Percentiles rank a stretch among this genome's conserved stretches.
phyloP scores from a whole-genome alignment of 495 filamentous ascomycete species.

The Lophiostoma macrostomum region DNA sequence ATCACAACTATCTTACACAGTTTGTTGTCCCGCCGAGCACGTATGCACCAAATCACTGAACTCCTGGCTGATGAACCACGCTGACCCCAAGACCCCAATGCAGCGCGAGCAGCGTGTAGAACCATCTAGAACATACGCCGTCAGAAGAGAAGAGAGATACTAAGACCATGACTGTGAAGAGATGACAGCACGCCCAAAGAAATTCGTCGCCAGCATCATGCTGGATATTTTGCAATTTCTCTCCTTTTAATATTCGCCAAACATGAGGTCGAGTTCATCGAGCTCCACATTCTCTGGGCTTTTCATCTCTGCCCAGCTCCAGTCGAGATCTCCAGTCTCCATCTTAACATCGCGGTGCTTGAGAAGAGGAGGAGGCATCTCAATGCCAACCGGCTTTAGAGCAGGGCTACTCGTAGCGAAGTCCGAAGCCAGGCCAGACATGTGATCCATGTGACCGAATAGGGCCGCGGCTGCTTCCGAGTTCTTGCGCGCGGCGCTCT shows the following conservation, averaged over 20 bases:
- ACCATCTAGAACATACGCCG: conserved; percentile 25
- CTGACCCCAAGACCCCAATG: background rate
- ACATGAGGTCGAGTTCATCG: conserved; percentile 87
- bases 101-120: conserved; percentile 23
- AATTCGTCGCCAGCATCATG: conserved; percentile 19
- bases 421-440: conserved; percentile 15
- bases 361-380: conserved; percentile 18
- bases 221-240: conserved; percentile 11
- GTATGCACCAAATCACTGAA: conserved; percentile 16
- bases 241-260: conserved; percentile 55
- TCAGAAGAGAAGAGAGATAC: conserved; percentile 20
- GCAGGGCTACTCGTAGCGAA: conserved; percentile 39
- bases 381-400: conserved; percentile 31
- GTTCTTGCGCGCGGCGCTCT: conserved; percentile 37
- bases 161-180: conserved; percentile 3
- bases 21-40: background rate
- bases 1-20: conserved; percentile 23
- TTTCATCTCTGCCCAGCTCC: conserved; percentile 53
- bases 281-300: conserved; percentile 88
- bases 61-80: conserved; percentile 14
- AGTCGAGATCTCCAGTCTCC: conserved; percentile 13
- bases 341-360: conserved; percentile 18
- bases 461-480: conserved; percentile 42
- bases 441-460: conserved; percentile 40
- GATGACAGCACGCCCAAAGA: conserved; percentile 1